These are phyloP conservation scores for Tricladium varicosporioides DNA, from an alignment of 2,329 filamentous ascomycete species.

Conservation along the genomic window DNA sequence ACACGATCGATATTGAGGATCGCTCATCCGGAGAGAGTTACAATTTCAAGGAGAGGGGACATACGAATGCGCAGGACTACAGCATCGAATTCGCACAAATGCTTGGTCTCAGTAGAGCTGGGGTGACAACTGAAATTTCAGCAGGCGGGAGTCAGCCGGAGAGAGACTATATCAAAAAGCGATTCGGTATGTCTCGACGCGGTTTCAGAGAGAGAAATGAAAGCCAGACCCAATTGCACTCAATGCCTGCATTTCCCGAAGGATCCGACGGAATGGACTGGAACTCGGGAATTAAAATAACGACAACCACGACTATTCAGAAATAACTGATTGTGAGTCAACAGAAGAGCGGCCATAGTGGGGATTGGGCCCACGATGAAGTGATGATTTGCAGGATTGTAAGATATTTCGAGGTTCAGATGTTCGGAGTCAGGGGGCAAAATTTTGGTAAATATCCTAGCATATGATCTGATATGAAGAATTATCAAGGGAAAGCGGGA, in stretches of 20 bases:
- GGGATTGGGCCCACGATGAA: neutral
- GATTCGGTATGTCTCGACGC: neutral
- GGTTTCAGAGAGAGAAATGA: slow-evolving; percentile 7
- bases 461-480: neutral
- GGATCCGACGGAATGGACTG: neutral
- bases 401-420: neutral
- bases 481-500: too few relatives aligned
- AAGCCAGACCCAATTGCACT: slow-evolving; percentile 22
- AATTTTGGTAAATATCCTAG: neutral
- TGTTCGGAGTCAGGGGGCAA: neutral
- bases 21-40: slow-evolving; percentile 8
- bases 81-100: slow-evolving; percentile 28
- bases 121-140: slow-evolving; percentile 26
- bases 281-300: slow-evolving; percentile 4
- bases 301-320: slow-evolving; percentile 5
- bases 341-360: neutral
- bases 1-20: slow-evolving; percentile 14
- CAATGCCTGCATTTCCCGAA: neutral
- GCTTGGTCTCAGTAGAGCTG: slow-evolving; percentile 23
- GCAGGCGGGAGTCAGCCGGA: slow-evolving; percentile 14
- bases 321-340: neutral
- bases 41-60: neutral
- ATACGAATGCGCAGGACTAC: slow-evolving; percentile 17
- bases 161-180: slow-evolving; percentile 3
- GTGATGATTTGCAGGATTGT: neutral